Percentiles rank a stretch among this genome's conserved stretches.
These are phyloP conservation scores for Suhomyces yuchorum DNA, from an alignment of 1,139 yeast genomes.

Conservation along the genomic window DNA sequence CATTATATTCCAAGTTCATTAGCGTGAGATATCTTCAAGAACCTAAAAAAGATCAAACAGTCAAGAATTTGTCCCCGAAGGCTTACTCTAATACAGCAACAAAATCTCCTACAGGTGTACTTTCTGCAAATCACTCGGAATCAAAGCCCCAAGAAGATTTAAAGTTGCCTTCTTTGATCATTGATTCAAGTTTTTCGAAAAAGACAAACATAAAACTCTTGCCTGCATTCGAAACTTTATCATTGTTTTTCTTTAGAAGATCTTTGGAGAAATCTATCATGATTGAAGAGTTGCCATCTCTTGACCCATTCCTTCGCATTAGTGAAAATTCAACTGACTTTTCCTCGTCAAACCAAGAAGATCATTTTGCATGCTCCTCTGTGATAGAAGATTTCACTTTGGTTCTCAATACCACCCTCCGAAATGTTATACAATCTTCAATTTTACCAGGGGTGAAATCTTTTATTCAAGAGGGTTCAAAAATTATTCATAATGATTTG, in stretches of 20 bases:
- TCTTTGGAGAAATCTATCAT: constrained; percentile 82
- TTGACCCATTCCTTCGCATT: constrained; percentile 33
- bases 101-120: constrained; percentile 2
- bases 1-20: constrained; percentile 76
- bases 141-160: constrained; percentile 20
- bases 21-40: constrained; percentile 50
- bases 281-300: constrained; percentile 71
- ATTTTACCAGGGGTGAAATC: constrained; percentile 55
- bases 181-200: constrained; percentile 59
- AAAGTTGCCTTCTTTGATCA: constrained; percentile 54
- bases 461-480: constrained; percentile 41
- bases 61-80: no score
- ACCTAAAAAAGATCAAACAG: background rate
- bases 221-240: constrained; percentile 64
- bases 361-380: constrained; percentile 73
- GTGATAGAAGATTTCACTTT: constrained; percentile 84
- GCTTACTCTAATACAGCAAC: constrained; percentile 2
- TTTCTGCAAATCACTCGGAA: background rate
- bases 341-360: constrained; percentile 32
- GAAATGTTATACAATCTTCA: constrained; percentile 64
- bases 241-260: constrained; percentile 68
- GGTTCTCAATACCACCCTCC: constrained; percentile 65
- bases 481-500: constrained; percentile 39
- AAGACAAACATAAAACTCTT: constrained; percentile 58
- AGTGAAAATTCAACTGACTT: constrained; percentile 6